Base-by-base conservation (phyloP, 352 stramenopile genomes). In the Globisporangium nunn region DNA sequence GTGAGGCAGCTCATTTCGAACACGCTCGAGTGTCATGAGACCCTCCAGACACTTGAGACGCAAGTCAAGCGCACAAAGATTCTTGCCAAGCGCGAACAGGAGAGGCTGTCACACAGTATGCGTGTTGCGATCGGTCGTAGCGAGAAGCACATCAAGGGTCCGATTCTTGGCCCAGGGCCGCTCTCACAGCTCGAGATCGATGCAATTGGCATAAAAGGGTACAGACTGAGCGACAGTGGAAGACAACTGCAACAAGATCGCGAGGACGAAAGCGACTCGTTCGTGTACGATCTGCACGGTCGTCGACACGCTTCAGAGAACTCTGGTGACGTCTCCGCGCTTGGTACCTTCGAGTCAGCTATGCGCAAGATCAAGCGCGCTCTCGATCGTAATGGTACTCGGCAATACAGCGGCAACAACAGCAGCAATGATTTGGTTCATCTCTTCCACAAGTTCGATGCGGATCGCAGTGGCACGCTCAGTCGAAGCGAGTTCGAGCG, bases 271-370 rank as follows among this genome's bases (percentile, higher is more conserved):
- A 23, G 18, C 6, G 40, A 56, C 23, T 15, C 31, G 35, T 62
- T 59, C 46, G 70, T 88, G 44, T 90, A 87, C 54, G 80, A 90
- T 61, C 72, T 86, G 7, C 73, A 91, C 11, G 80, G 80, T 2
- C 68, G 75, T 2, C 74, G 74, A 3, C 78, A 76, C 41, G 59
- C 57, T 39, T 60, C 68, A 14, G 46, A 55, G 0, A 57, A 78
- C 29, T 64, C 72, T 6, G 61, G 44, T 0, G 50, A 64, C 10
- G 43, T 88, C n/a, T 57, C 56, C 0, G 54, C 55, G 0, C 50
- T 73, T 10, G 72, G 55, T 49, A 50, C 68, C 3, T 66, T 91
- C 8, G 72, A 78, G 18, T 70, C 66, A 4, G 75, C 74, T 2
- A 82, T 85, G 66, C 59, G 39, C 12, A 91, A 88, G 53, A 65